phyloP scores from a whole-genome alignment of 208 protist genomes.

The Novymonas esmeraldas region DNA sequence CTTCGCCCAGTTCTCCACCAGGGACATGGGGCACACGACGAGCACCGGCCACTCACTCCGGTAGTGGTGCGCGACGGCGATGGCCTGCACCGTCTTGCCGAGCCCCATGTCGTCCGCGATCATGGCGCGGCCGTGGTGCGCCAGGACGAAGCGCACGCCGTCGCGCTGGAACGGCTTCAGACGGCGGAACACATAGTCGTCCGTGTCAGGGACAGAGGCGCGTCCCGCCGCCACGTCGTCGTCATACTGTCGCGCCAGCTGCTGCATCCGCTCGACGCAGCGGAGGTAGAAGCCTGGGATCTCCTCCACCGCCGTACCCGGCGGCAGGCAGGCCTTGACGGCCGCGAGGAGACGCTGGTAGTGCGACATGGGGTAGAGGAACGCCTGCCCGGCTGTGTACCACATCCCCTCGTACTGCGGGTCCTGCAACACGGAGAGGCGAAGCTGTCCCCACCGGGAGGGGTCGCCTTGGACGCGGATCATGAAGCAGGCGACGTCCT shows the following conservation, averaged over 20 bases:
- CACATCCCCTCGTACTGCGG: slow-evolving; percentile 47
- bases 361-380: slow-evolving; percentile 66
- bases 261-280: slow-evolving; percentile 51
- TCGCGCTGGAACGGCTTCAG: slow-evolving; percentile 82
- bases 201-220: slow-evolving; percentile 36
- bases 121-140: slow-evolving; percentile 84
- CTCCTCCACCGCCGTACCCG: slow-evolving; percentile 50
- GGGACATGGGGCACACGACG: slow-evolving; percentile 91
- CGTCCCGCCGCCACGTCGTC: slow-evolving; percentile 40
- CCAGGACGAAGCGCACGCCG: slow-evolving; percentile 82
- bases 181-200: slow-evolving; percentile 71
- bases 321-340: slow-evolving; percentile 34
- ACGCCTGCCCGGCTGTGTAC: slow-evolving; percentile 55
- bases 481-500: slow-evolving; percentile 36
- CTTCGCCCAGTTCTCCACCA: slow-evolving; percentile 93
- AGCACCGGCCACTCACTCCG: slow-evolving; percentile 95
- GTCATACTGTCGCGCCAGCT: slow-evolving; percentile 36
- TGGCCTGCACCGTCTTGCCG: slow-evolving; percentile 97
- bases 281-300: slow-evolving; percentile 84
- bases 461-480: slow-evolving; percentile 31
- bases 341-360: slow-evolving; percentile 53
- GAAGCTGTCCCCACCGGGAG: slow-evolving; percentile 18
- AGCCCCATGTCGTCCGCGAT: slow-evolving; percentile 97
- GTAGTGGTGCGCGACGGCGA: slow-evolving; percentile 93
- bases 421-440: slow-evolving; percentile 48